A percentile compares a stretch with the other conserved stretches of the same genome.
phyloP scores from a whole-genome alignment of 2,329 filamentous ascomycete genomes.

The Hypoxylon sp. region DNA sequence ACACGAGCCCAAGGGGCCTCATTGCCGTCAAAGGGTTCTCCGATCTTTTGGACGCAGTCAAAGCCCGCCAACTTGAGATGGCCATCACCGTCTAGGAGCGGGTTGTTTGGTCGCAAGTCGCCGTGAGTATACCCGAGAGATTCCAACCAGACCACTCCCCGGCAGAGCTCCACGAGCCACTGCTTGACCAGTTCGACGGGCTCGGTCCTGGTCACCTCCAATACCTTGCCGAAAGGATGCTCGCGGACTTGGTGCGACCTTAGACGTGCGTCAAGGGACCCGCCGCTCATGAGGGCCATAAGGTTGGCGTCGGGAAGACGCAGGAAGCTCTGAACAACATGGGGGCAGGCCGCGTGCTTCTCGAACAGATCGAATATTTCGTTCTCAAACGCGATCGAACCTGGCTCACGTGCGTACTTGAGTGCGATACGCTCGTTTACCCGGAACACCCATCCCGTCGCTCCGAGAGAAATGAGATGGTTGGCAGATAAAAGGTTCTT shows the following conservation, averaged over 20 bases:
- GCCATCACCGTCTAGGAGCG: neutral
- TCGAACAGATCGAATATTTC: neutral
- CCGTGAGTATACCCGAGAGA: neutral
- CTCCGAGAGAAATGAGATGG: neutral
- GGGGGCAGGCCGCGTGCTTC: neutral
- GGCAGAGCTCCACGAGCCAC: neutral
- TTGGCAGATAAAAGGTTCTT: neutral
- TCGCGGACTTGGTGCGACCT: neutral
- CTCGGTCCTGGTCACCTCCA: neutral
- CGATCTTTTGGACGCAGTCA: neutral
- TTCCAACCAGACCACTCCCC: neutral
- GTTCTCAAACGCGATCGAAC: neutral
- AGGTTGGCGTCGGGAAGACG: neutral
- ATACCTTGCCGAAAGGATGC: neutral
- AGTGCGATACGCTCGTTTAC: neutral
- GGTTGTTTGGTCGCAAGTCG: neutral
- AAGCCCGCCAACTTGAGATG: neutral
- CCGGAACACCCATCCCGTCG: neutral
- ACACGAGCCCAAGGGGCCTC: neutral
- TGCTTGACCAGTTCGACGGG: neutral
- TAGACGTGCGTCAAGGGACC: neutral
- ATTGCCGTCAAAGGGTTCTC: neutral
- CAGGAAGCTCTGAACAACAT: constrained; percentile 1
- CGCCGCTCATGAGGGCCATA: neutral
- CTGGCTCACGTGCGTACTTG: neutral